A percentile compares a stretch with the other conserved stretches of the same genome.
Conservation (phyloP, 2,329 filamentous ascomycete genomes). For the Colletotrichum endophyticum region DNA sequence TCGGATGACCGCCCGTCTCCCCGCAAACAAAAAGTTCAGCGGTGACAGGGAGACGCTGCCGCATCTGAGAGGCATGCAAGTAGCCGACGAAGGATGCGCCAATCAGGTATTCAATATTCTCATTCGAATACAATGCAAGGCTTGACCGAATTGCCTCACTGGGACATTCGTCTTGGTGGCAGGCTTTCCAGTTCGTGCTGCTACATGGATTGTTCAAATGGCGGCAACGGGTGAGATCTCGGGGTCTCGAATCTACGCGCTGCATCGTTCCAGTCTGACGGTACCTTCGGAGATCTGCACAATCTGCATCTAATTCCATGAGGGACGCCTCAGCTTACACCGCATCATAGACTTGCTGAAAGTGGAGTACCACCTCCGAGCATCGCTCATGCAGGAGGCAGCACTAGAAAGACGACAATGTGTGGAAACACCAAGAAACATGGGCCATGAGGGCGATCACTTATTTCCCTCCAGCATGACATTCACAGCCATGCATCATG, state of each 20-base stretch:
- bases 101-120: background rate
- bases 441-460: background rate
- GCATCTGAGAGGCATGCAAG: background rate
- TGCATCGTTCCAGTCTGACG: constrained; percentile 15
- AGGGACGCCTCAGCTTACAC: background rate
- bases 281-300: constrained; percentile 2
- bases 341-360: background rate
- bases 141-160: background rate
- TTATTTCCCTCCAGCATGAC: background rate
- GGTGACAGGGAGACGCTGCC: background rate
- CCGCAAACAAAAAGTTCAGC: background rate
- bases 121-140: background rate
- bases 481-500: background rate
- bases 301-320: background rate
- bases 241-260: background rate
- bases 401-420: background rate
- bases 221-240: background rate
- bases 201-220: background rate
- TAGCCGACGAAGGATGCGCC: background rate
- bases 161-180: background rate
- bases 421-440: background rate
- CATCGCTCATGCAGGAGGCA: background rate
- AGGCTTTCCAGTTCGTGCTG: background rate
- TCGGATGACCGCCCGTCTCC: background rate
- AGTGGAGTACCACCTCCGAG: background rate